Evolutionary conservation across 2,329 filamentous ascomycete species (phyloP).

Genomic region (Cladobotryum mycophilum): DNA sequence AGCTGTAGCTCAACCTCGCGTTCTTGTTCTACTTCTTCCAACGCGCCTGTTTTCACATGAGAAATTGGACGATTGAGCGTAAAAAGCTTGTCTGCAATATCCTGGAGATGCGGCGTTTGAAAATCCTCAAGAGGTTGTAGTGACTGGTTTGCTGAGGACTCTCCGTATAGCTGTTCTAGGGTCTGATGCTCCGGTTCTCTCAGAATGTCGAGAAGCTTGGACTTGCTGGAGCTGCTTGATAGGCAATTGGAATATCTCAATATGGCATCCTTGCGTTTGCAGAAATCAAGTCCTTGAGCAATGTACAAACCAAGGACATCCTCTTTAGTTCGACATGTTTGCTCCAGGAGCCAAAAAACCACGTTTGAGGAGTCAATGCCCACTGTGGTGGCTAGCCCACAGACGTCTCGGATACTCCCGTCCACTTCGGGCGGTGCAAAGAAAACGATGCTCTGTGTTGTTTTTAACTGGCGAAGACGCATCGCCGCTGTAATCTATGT

Average conservation of each 20-base stretch:
- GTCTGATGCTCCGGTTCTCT: conserved; percentile 49
- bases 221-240: conserved; percentile 24
- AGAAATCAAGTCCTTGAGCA: conserved; percentile 56
- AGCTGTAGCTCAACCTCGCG: conserved; percentile 54
- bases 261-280: conserved; percentile 46
- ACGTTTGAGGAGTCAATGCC: conserved; percentile 14
- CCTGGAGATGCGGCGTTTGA: background rate
- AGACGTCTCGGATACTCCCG: conserved; percentile 49
- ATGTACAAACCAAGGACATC: conserved; percentile 53
- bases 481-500: conserved; percentile 47
- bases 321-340: conserved; percentile 55
- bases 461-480: conserved; percentile 52
- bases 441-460: conserved; percentile 50
- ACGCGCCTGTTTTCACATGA: conserved; percentile 31
- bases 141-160: conserved; percentile 7
- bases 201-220: conserved; percentile 22
- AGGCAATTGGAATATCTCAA: conserved; percentile 38
- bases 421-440: conserved; percentile 55
- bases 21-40: conserved; percentile 56
- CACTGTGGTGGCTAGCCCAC: background rate
- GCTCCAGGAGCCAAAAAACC: conserved; percentile 55
- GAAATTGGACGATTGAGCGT: background rate
- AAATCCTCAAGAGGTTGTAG: background rate
- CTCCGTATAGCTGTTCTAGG: conserved; percentile 51
- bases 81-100: background rate